These are phyloP conservation scores for Geotrichum cucujoidarum DNA, from an alignment of 1,139 yeast genomes.

Conservation along the genomic window DNA sequence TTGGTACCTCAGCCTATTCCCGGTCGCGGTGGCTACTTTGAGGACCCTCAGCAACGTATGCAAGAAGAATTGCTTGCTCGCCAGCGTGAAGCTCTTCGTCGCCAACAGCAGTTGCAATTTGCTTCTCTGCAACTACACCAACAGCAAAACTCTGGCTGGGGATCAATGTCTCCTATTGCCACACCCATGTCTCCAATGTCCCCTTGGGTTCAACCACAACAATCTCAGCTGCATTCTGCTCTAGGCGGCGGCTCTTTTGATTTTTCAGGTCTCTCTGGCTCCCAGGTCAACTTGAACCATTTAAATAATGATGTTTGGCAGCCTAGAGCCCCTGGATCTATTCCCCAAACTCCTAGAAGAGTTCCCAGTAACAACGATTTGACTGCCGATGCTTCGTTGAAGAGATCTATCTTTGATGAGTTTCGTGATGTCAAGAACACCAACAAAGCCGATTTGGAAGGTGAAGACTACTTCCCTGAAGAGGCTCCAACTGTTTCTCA, in stretches of 20 bases:
- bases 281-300: slow-evolving; percentile 18
- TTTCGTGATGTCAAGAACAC: slow-evolving; percentile 1
- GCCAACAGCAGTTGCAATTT: slow-evolving; percentile 26
- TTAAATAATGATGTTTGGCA: slow-evolving; percentile 20
- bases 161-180: slow-evolving; percentile 20
- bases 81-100: slow-evolving; percentile 21
- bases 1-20: slow-evolving; percentile 47
- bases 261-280: slow-evolving; percentile 16
- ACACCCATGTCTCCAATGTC: slow-evolving; percentile 24
- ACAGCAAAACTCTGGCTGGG: slow-evolving; percentile 17
- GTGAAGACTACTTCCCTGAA: slow-evolving; percentile 8
- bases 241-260: slow-evolving; percentile 13
- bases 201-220: slow-evolving; percentile 24
- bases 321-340: slow-evolving; percentile 19
- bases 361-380: slow-evolving; percentile 18
- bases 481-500: slow-evolving; percentile 9
- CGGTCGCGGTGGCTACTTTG: slow-evolving; percentile 16
- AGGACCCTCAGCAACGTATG: slow-evolving; percentile 19
- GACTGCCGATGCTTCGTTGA: not conserved
- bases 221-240: slow-evolving; percentile 17
- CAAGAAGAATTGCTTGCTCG: slow-evolving; percentile 23
- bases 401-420: slow-evolving; percentile 11
- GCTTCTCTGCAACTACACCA: slow-evolving; percentile 21
- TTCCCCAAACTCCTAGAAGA: slow-evolving; percentile 20
- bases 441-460: slow-evolving; percentile 4